Conservation (phyloP, 2,329 filamentous ascomycete species). For the Colletotrichum lentis region DNA sequence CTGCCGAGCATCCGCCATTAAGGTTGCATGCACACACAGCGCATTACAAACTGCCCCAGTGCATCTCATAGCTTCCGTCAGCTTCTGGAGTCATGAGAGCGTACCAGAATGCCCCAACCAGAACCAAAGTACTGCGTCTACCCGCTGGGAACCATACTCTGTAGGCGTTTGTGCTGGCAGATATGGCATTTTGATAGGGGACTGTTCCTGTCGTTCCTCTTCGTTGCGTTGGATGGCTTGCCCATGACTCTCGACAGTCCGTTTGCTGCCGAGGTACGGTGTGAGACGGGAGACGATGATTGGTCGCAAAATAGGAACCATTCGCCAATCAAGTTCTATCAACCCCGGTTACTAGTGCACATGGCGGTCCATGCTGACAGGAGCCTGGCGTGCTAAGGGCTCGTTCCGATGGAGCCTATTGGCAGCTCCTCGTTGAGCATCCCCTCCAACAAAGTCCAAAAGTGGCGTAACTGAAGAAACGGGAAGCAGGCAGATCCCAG, state of each 20-base stretch:
- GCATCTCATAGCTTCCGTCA: not conserved
- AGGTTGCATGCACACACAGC: slow-evolving; percentile 27
- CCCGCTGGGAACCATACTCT: not conserved
- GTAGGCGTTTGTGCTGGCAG: too few relatives aligned
- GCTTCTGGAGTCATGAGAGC: not conserved
- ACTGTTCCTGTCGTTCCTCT: not conserved
- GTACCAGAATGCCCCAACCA: not conserved
- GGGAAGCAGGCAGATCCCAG: slow-evolving; percentile 24
- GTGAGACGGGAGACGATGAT: slow-evolving; percentile 19
- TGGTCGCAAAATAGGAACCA: not conserved
- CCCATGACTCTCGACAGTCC: slow-evolving; percentile 10
- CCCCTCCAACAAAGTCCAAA: slow-evolving; percentile 9
- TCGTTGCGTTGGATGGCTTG: slow-evolving; percentile 4
- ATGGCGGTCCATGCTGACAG: slow-evolving; percentile 29
- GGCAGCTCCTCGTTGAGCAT: slow-evolving; percentile 9
- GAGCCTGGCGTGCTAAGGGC: slow-evolving; percentile 21
- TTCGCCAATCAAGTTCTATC: slow-evolving; percentile 13
- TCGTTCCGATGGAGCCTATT: slow-evolving; percentile 36
- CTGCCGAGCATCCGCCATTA: slow-evolving; percentile 17
- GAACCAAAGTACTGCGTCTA: not conserved
- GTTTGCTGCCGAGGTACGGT: slow-evolving; percentile 23
- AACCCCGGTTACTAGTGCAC: slow-evolving; percentile 16
- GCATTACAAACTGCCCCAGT: not conserved
- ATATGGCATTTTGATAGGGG: not conserved
- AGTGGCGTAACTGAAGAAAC: slow-evolving; percentile 10